Evolutionary conservation across 768 basidiomycete genomes (phyloP).

Genomic region (Amanita fuliginea): DNA sequence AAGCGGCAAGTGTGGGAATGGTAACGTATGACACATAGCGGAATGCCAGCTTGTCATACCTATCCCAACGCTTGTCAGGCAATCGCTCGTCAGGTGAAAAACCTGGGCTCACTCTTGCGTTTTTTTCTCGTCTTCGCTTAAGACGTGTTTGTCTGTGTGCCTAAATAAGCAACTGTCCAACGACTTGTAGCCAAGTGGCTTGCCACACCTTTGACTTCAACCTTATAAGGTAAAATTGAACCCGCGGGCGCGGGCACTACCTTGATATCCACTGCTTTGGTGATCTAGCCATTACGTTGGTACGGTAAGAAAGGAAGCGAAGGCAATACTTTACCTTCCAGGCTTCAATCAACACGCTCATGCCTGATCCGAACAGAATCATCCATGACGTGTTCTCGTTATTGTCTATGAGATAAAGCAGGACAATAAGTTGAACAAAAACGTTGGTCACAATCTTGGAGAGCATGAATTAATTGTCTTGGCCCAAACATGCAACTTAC

Average conservation of each 20-base stretch:
- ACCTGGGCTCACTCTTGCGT: constrained; percentile 76
- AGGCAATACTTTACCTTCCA: constrained; percentile 63
- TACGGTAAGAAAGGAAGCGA: constrained; percentile 9
- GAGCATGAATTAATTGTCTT: constrained; percentile 1
- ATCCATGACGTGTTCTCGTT: constrained; percentile 96
- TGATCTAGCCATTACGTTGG: constrained; percentile 38
- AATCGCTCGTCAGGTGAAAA: constrained; percentile 5
- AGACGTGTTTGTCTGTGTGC: constrained; percentile 77
- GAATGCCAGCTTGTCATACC: constrained; percentile 90
- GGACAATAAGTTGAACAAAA: constrained; percentile 81
- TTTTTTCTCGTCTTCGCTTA: constrained; percentile 95
- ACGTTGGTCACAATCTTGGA: constrained; percentile 77
- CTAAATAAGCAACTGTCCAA: constrained; percentile 6
- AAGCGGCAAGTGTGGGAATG: constrained; percentile 67
- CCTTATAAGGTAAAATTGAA: constrained; percentile 62
- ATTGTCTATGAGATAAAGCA: constrained; percentile 92
- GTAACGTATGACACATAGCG: constrained; percentile 88
- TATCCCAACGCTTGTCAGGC: constrained; percentile 15
- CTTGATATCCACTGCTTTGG: constrained; percentile 83
- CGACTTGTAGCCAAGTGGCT: constrained; percentile 1
- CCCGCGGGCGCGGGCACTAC: constrained; percentile 52
- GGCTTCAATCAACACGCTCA: constrained; percentile 77
- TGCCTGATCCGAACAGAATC: constrained; percentile 84
- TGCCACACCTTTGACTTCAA: constrained; percentile 68
- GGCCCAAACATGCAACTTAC: constrained; percentile 23